Evolutionary conservation across 768 basidiomycete species (phyloP).

Genomic region (Harrya chromipes): DNA sequence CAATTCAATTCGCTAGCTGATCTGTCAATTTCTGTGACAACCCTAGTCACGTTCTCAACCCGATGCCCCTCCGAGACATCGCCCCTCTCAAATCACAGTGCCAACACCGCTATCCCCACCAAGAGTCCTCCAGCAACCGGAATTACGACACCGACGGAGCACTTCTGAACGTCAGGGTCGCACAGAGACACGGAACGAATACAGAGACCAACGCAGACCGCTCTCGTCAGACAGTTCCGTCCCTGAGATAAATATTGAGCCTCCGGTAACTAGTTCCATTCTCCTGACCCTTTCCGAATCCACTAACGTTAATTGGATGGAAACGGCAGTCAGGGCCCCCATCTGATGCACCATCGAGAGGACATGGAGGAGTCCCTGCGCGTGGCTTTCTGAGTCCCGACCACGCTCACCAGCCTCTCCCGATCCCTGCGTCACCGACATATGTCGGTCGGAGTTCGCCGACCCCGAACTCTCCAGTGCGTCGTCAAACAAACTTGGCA

Average conservation of each 20-base stretch:
- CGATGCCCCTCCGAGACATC: conserved; percentile 12
- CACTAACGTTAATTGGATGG: conserved; percentile 13
- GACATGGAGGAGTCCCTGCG: conserved; percentile 6
- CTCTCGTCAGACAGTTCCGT: conserved; percentile 34
- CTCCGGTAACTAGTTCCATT: conserved; percentile 25
- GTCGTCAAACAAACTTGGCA: conserved; percentile 8
- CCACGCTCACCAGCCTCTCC: conserved; percentile 28
- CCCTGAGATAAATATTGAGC: conserved; percentile 31
- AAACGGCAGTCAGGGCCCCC: conserved; percentile 28
- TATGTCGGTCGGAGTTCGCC: conserved; percentile 13
- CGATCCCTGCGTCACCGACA: conserved; percentile 18
- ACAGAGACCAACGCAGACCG: conserved; percentile 21
- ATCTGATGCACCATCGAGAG: conserved; percentile 33
- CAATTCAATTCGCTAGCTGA: neutral
- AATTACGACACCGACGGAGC: conserved; percentile 17
- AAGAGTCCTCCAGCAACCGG: conserved; percentile 9
- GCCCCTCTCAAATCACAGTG: conserved; percentile 19
- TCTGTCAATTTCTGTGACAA: neutral
- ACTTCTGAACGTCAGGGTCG: conserved; percentile 27
- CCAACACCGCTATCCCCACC: conserved; percentile 30
- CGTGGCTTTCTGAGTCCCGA: conserved; percentile 30
- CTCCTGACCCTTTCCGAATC: conserved; percentile 4
- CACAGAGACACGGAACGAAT: conserved; percentile 13
- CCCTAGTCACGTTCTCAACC: conserved; percentile 20
- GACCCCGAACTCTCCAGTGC: conserved; percentile 10